Base-by-base conservation (phyloP, 768 basidiomycete genomes). In the Boletus coccyginus region DNA sequence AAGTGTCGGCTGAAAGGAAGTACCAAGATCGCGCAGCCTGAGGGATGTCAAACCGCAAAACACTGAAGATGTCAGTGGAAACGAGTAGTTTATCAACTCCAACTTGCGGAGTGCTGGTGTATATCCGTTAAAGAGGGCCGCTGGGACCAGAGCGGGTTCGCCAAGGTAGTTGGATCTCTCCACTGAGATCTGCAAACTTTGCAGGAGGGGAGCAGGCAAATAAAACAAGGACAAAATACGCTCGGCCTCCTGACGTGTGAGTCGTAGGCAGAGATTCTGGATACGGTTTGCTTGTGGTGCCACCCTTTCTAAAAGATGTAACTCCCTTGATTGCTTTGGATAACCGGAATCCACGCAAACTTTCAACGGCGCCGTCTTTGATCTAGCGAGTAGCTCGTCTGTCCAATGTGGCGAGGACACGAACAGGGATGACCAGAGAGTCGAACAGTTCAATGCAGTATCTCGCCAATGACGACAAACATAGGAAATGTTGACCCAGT, bases 311-410 rank as follows among this genome's bases (percentile, higher is more conserved):
- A 78, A 11, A 66, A 73, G 14, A 67, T 69, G 8, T 64, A 52
- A 54, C 62, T 69, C 33, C 62, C 53, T 42, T 69, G 44, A 55
- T 60, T 59, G 29, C 62, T 68, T 54, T 21, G 50, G 64, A 68
- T 50, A 77, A 55, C 43, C 65, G 54, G 24, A 76, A 64, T 67
- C 63, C 4, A 49, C 31, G 38, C 50, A n/a, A 32, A 70, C 47
- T 35, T 55, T 55, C 41, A 70, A 43, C 33, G 72, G 68, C 16
- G 73, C 73, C 64, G 66, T 73, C 60, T 78, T 80, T 4, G 81
- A 82, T 21, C 80, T 72, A 36, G 62, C 65, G 27, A 82, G 56
- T 70, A 81, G 75, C 60, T 77, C 77, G 51, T 74, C 68, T 17
- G 71, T 73, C 74, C 75, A 77, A 32, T 57, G 60, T 10, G 66